These are phyloP conservation scores for Serendipita indica DNA, from an alignment of 768 basidiomycete species.

Conservation along the genomic window DNA sequence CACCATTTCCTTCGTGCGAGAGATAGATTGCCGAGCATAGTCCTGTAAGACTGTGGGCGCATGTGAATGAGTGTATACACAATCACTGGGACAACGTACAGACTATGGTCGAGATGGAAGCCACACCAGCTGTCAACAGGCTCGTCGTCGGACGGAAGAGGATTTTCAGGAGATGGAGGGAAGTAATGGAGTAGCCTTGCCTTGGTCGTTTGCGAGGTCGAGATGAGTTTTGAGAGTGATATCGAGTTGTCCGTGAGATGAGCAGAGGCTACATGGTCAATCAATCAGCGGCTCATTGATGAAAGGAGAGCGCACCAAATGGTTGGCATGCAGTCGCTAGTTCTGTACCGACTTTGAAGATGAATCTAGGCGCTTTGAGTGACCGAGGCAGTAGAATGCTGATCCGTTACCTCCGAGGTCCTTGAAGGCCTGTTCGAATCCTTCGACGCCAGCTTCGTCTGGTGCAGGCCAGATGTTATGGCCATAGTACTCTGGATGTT, in stretches of 20 bases:
- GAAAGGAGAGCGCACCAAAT: slow-evolving; percentile 42
- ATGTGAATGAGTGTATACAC: slow-evolving; percentile 2
- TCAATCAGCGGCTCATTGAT: slow-evolving; percentile 1
- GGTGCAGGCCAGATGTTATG: slow-evolving; percentile 63
- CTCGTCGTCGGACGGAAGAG: slow-evolving; percentile 35
- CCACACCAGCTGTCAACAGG: slow-evolving; percentile 86
- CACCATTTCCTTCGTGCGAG: slow-evolving; percentile 27
- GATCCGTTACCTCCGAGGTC: slow-evolving; percentile 45
- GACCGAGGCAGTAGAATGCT: background rate
- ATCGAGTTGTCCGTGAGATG: slow-evolving; percentile 50
- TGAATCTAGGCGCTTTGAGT: slow-evolving; percentile 33
- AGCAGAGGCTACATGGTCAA: slow-evolving; percentile 37
- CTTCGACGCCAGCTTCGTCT: slow-evolving; percentile 47
- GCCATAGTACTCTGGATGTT: slow-evolving; percentile 75
- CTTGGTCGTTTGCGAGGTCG: slow-evolving; percentile 69
- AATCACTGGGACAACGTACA: slow-evolving; percentile 18
- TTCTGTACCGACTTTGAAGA: slow-evolving; percentile 69
- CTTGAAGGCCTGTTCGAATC: slow-evolving; percentile 82
- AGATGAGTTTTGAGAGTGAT: slow-evolving; percentile 58
- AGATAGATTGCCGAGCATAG: slow-evolving; percentile 90
- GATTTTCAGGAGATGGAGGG: slow-evolving; percentile 38
- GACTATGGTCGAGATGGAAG: slow-evolving; percentile 76
- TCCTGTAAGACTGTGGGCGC: slow-evolving; percentile 63
- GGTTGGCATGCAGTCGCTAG: slow-evolving; percentile 81
- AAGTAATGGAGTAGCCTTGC: slow-evolving; percentile 96